phyloP scores from a whole-genome alignment of 306 rosid species.

The Macrotyloma uniflorum region DNA sequence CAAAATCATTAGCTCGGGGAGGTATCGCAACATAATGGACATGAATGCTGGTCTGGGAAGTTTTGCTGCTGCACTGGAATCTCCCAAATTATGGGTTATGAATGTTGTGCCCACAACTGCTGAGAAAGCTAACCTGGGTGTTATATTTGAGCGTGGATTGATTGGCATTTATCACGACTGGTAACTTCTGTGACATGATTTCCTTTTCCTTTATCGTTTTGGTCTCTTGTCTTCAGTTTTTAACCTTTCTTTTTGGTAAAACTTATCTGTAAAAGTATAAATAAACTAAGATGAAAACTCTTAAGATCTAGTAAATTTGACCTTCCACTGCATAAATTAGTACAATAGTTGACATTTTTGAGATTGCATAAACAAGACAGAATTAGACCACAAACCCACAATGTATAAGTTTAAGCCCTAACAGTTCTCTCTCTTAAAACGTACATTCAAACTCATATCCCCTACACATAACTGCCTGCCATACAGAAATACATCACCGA shows the following conservation, averaged over 20 bases:
- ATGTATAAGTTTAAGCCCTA: no score
- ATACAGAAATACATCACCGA: no score
- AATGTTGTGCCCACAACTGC: constrained; percentile 80
- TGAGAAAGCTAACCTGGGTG: constrained; percentile 70
- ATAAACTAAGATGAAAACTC: constrained; percentile 12
- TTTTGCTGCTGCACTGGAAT: constrained; percentile 82
- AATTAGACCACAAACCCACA: no score
- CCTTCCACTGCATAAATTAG: neutral
- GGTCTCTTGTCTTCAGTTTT: neutral
- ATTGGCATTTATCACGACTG: constrained; percentile 84
- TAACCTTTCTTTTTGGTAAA: neutral
- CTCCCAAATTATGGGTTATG: constrained; percentile 86
- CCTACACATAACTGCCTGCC: no score
- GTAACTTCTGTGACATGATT: constrained; percentile 45
- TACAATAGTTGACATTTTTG: neutral
- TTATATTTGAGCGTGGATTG: constrained; percentile 75
- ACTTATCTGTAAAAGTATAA: neutral
- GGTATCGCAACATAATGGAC: constrained; percentile 80
- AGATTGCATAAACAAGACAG: no score
- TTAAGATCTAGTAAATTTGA: neutral
- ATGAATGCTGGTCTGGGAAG: constrained; percentile 94
- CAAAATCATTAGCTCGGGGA: constrained; percentile 64
- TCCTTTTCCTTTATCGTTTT: neutral
- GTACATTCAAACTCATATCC: no score
- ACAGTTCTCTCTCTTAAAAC: no score